phyloP scores from a whole-genome alignment of 2,329 filamentous ascomycete genomes.

The Cercospora sp. region DNA sequence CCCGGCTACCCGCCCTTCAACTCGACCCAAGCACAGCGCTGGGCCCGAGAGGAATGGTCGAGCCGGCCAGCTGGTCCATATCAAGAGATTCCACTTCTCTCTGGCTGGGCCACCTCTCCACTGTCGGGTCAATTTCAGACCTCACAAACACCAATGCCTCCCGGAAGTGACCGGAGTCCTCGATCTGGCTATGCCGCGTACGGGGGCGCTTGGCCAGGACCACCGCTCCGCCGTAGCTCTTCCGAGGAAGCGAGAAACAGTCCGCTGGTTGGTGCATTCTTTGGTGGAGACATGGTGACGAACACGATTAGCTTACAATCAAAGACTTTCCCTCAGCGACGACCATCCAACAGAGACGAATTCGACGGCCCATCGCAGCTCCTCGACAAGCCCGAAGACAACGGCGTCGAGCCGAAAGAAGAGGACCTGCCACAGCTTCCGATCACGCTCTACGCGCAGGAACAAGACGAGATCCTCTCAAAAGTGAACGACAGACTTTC shows the following conservation, averaged over 20 bases:
- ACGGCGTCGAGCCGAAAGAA: conserved; percentile 73
- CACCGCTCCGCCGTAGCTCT: conserved; percentile 33
- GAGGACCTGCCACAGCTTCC: conserved; percentile 78
- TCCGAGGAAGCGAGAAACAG: conserved; percentile 33
- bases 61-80: conserved; percentile 31
- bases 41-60: conserved; percentile 34
- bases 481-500: conserved; percentile 83
- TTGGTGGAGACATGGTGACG: conserved; percentile 28
- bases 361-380: conserved; percentile 87
- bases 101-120: conserved; percentile 35
- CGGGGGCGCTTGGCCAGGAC: conserved; percentile 30
- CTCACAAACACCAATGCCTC: conserved; percentile 30
- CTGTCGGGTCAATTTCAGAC: conserved; percentile 30
- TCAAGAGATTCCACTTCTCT: conserved; percentile 28
- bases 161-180: conserved; percentile 27
- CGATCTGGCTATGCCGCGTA: conserved; percentile 31
- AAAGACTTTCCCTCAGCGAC: conserved; percentile 53
- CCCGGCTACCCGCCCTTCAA: conserved; percentile 29
- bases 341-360: conserved; percentile 80
- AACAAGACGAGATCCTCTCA: conserved; percentile 78
- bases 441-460: conserved; percentile 77
- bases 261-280: conserved; percentile 27
- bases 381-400: conserved; percentile 68
- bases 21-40: conserved; percentile 30
- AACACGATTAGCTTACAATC: conserved; percentile 29